Percentiles rank a stretch among this genome's conserved stretches.
These are phyloP conservation scores for Quercus robur DNA, from an alignment of 306 rosid genomes.

Conservation along the genomic window DNA sequence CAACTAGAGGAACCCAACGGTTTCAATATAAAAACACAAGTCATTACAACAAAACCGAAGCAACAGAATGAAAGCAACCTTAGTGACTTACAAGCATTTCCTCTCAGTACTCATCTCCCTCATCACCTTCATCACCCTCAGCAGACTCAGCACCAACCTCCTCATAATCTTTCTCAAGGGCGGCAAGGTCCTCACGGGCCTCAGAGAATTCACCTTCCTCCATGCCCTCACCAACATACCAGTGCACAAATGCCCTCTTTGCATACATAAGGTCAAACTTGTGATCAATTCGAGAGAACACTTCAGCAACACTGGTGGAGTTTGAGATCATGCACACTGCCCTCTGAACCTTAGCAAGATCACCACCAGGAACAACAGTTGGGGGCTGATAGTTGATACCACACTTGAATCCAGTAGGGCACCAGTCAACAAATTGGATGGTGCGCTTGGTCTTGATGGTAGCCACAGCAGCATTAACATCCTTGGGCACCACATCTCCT, in stretches of 20 bases:
- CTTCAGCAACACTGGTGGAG: conserved; percentile 84
- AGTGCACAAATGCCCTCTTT: conserved; percentile 81
- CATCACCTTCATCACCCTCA: conserved; percentile 66
- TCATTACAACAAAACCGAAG: neutral
- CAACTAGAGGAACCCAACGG: neutral
- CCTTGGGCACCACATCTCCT: conserved; percentile 85
- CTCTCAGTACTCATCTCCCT: conserved; percentile 55
- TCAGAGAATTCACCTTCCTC: conserved; percentile 89
- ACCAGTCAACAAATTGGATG: conserved; percentile 84
- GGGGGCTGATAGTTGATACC: conserved; percentile 91
- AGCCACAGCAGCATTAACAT: conserved; percentile 80
- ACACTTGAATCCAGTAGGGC: conserved; percentile 87
- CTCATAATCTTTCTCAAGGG: conserved; percentile 74
- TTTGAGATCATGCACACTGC: conserved; percentile 88
- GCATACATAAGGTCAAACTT: conserved; percentile 83
- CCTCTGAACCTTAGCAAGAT: conserved; percentile 78
- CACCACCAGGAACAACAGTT: conserved; percentile 78
- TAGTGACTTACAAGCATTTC: neutral
- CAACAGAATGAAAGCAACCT: neutral
- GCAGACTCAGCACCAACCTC: conserved; percentile 75
- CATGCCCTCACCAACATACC: conserved; percentile 93
- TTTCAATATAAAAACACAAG: neutral
- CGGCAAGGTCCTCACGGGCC: conserved; percentile 85
- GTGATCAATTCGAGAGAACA: conserved; percentile 78
- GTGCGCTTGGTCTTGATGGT: conserved; percentile 86